Base-by-base conservation (phyloP, 2,329 filamentous ascomycete genomes). In the Diplodia seriata region DNA sequence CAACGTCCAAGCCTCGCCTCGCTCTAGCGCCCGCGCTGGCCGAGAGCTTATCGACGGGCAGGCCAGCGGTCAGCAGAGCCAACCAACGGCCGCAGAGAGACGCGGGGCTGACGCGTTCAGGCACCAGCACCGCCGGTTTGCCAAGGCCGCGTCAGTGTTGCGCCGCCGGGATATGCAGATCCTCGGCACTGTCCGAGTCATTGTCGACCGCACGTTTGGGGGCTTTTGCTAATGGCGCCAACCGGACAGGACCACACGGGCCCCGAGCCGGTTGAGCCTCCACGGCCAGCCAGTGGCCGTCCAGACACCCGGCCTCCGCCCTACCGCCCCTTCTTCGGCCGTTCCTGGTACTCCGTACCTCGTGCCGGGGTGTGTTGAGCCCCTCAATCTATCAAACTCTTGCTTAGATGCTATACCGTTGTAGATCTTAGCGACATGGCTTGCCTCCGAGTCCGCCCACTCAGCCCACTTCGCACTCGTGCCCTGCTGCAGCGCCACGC, bases 141-240 rank as follows among this genome's bases (percentile, higher is more conserved):
- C 59, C 59, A 63, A 63, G 59, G 59, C 59, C 59, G 59, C 59
- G 59, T 40, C 29, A 51, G 36, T 33, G 5, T 38, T 63, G 59
- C 59, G 59, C 47, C 59, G 47, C 43, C 59, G 47, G 33, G 47
- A 14, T 63, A 26, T 49, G 59, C 59, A 63, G 59, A 63, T 63
- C 59, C 50, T 50, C 43, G 57, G 57, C 43, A 26, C 9, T 26
- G 8, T 9, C 57, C 59, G 29, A 51, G 47, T n/a, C 38, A 29
- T 12, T 20, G 18, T 14, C 2, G n/a, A 6, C 56, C 38, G 57
- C 57, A 62, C 57, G 57, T 33, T 23, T 63, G 59, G 59, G 59
- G 59, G 40, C 43, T 3, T 61, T 63, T 51, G 59, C 26, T 23
- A 62, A 51, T 63, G 18, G 6, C 43, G 11, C n/a, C 29, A 7